phyloP scores from a whole-genome alignment of 805 yeast genomes.

The Candida wancherniae region DNA sequence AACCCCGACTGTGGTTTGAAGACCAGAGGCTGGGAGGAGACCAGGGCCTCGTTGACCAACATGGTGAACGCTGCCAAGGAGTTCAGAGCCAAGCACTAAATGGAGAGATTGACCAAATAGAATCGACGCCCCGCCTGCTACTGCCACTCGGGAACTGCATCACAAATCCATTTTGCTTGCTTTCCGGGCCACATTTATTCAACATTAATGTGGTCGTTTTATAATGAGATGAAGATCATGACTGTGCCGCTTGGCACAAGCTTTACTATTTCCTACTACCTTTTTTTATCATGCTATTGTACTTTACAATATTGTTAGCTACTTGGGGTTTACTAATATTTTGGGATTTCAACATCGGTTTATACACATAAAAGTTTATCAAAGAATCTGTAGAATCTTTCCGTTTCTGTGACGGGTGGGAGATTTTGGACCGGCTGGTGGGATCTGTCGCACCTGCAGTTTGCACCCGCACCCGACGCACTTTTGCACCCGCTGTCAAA shows the following conservation, averaged over 20 bases:
- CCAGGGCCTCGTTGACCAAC: conserved; percentile 89
- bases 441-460: too few relatives aligned
- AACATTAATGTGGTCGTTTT: conserved; percentile 42
- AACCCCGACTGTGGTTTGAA: conserved; percentile 99
- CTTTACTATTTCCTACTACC: too few relatives aligned
- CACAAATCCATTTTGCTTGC: conserved; percentile 25
- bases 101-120: conserved; percentile 2
- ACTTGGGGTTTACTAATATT: conserved; percentile 31
- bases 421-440: too few relatives aligned
- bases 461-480: too few relatives aligned
- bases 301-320: conserved; percentile 17
- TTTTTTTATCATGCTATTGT: too few relatives aligned
- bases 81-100: conserved; percentile 52
- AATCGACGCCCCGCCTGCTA: conserved; percentile 8
- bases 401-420: too few relatives aligned
- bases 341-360: conserved; percentile 51
- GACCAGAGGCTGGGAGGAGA: conserved; percentile 99
- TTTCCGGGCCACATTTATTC: conserved; percentile 40
- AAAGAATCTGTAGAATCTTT: too few relatives aligned
- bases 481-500: too few relatives aligned
- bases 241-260: conserved; percentile 20
- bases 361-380: too few relatives aligned
- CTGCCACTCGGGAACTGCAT: conserved; percentile 9
- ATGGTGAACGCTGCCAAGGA: conserved; percentile 99
- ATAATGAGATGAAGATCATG: conserved; percentile 18